Evolutionary conservation across 441 rosid genomes (phyloP), one percentile per base, ranked within the genome.

Genomic region (Populus trichocarpa): DNA sequence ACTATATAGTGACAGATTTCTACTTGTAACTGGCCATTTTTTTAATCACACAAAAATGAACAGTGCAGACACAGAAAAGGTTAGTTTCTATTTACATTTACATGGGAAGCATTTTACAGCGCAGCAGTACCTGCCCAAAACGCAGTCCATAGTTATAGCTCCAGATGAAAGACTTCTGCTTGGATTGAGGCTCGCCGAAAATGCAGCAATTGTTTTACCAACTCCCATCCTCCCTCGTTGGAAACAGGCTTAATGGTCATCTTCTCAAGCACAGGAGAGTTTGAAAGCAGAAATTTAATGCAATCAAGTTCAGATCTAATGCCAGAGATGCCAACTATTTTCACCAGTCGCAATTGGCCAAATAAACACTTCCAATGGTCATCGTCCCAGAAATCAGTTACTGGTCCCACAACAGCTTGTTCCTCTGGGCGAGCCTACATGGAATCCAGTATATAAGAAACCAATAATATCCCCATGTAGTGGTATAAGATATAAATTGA

Each of bases 351-450:
- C 77, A 90, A 83, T 61, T 90, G 91, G 77, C 84, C 71, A 77
- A 92, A 90, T 35, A 82, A 71, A 25, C 78, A 79, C 77, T 74
- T 83, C 91, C 87, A 81, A 8, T 86, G 86, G 50, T 89, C 86
- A 13, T 77, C 86, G 74, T 84, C 88, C 90, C 91, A 88, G 40
- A 80, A 81, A 76, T 74, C 78, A 14, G 76, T 63, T 53, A 72
- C 63, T 76, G 76, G 69, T 75, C 75, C 84, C 2, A 23, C 20
- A 25, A 64, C n/a, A 46, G 75, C 26, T 67, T 79, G 82, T 70
- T 88, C 92, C 77, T 90, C 94, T 0, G 85, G 83, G 25, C 90
- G 90, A 75, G 87, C 90, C 96, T 90, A 75, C 76, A 79, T 12
- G 23, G 75, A 30, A 78, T 32, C 53, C 42, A 64, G 8, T 32